phyloP scores from a whole-genome alignment of 1,284 basidiomycete species.

The Volvariella surrecta region DNA sequence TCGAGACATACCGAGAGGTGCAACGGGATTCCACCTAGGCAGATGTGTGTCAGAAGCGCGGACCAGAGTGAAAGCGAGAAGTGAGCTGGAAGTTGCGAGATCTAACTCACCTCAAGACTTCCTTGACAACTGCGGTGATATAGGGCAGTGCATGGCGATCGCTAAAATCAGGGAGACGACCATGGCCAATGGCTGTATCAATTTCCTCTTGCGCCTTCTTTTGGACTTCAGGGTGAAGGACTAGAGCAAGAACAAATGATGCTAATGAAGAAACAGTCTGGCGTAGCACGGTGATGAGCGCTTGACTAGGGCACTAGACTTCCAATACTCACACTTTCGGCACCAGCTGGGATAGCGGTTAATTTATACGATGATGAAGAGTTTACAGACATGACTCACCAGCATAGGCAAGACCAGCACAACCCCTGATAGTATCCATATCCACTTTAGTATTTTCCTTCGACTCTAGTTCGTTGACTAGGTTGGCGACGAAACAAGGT shows the following conservation, averaged over 20 bases:
- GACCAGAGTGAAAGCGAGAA: not conserved
- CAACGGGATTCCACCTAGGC: conserved; percentile 38
- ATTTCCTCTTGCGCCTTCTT: conserved; percentile 37
- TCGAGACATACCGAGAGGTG: conserved; percentile 31
- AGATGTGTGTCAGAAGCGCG: not conserved
- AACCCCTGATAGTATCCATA: conserved; percentile 23
- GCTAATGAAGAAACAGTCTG: conserved; percentile 36
- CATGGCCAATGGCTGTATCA: conserved; percentile 30
- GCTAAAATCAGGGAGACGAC: conserved; percentile 35
- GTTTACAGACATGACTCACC: conserved; percentile 14
- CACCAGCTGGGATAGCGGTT: conserved; percentile 17
- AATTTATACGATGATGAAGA: not conserved
- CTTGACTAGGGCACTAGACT: not conserved
- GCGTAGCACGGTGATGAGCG: not conserved
- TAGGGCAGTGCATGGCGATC: conserved; percentile 36
- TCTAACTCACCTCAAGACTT: conserved; percentile 33
- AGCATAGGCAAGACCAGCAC: conserved; percentile 28
- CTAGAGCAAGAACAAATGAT: conserved; percentile 40
- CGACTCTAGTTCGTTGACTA: conserved; percentile 16
- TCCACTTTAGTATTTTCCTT: conserved; percentile 17
- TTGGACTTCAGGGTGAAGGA: conserved; percentile 37
- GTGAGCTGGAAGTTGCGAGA: no score
- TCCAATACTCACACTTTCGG: conserved; percentile 24
- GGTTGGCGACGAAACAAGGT: conserved; percentile 24
- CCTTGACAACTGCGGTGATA: conserved; percentile 36